Conservation (phyloP, 441 rosid species). For the Populus hybrid region DNA sequence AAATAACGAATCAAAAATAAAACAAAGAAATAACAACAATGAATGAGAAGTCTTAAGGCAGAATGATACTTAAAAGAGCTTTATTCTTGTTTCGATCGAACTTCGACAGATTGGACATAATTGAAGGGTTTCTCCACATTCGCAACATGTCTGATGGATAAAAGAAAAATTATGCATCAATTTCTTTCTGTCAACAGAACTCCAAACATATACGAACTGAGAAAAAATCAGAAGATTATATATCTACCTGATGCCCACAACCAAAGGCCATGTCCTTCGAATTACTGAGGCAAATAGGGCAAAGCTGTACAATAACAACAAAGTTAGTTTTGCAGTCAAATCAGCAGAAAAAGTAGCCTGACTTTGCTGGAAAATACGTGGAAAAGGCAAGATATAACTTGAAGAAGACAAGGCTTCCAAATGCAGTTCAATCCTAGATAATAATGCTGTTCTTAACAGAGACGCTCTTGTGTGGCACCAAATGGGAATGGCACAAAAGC, state of each 20-base stretch:
- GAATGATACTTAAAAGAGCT: conserved; percentile 50
- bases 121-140: conserved; percentile 71
- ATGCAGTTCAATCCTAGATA: not conserved
- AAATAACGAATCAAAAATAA: conserved; percentile 9
- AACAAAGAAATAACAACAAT: not conserved
- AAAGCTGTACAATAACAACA: conserved; percentile 36
- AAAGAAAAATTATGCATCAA: not conserved
- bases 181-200: not conserved
- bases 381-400: not conserved
- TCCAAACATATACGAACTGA: not conserved
- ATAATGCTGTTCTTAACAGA: not conserved
- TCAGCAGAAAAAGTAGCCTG: not conserved
- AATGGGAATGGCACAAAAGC: not conserved
- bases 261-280: conserved; percentile 83
- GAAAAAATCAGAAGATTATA: not conserved
- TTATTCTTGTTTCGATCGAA: conserved; percentile 62
- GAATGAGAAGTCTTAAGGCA: too few relatives aligned
- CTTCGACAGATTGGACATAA: conserved; percentile 81
- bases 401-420: not conserved
- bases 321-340: not conserved
- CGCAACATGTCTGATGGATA: conserved; percentile 68
- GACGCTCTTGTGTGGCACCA: not conserved
- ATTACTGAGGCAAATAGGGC: conserved; percentile 70
- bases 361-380: not conserved
- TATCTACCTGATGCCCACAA: conserved; percentile 86